Evolutionary conservation across 202 grass and related monocot genomes (phyloP).

Genomic region (Digitaria exilis): DNA sequence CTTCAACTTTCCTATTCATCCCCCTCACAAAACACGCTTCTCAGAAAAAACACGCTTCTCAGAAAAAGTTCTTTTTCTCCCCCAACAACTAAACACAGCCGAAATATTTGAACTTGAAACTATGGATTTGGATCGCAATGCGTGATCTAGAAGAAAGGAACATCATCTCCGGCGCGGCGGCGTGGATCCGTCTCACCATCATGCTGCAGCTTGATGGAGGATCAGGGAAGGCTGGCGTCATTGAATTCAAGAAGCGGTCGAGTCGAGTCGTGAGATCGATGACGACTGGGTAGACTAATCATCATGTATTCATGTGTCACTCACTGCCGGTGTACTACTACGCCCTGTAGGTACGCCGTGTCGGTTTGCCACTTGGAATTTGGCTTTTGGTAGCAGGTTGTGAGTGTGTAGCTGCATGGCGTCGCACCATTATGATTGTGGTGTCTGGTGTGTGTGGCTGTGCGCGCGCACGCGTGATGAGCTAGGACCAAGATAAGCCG

Average conservation of each 20-base stretch:
- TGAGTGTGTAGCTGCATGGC: not conserved
- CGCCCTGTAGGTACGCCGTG: not conserved
- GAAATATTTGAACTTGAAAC: too few relatives aligned
- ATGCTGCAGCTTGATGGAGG: constrained; percentile 9
- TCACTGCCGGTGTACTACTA: not conserved
- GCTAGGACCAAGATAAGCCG: not conserved
- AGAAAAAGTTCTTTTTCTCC: too few relatives aligned
- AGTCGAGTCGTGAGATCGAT: not conserved
- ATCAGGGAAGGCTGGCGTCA: not conserved
- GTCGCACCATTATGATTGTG: not conserved
- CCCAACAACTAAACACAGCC: too few relatives aligned
- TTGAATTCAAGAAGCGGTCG: not conserved
- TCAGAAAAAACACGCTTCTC: too few relatives aligned
- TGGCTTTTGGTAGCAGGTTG: not conserved
- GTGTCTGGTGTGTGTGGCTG: too few relatives aligned
- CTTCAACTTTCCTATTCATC: too few relatives aligned
- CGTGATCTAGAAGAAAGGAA: not conserved
- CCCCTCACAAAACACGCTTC: too few relatives aligned
- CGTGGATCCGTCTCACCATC: constrained; percentile 57
- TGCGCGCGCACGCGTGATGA: too few relatives aligned
- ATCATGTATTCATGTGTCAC: too few relatives aligned
- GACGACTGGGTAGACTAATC: not conserved
- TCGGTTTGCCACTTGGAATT: not conserved
- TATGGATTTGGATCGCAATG: not conserved
- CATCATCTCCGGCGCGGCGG: not conserved